Base-by-base conservation (phyloP, 805 yeast genomes). In the Saccharomycopsis vini region DNA sequence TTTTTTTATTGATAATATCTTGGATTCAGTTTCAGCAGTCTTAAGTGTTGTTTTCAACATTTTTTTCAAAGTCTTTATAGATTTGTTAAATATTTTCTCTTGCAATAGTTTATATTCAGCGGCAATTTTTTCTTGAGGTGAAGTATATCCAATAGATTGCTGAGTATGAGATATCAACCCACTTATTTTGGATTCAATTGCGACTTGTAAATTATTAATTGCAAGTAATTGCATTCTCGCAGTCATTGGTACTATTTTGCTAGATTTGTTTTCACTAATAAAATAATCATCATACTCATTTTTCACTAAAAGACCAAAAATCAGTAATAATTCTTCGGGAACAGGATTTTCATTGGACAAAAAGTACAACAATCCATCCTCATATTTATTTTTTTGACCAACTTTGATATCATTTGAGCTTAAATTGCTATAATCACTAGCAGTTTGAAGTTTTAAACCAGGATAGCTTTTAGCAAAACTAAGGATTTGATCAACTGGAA, bases 221-320 rank as follows among this genome's bases (percentile, higher is more conserved):
- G 88, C 89, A 41, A 79, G 79, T 10, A 82, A 59, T 42, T 67
- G 60, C 71, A 75, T 72, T 56, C 89, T 68, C 28, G 71, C 54
- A 0, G 77, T 72, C 15, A 71, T 54, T 2, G 44, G 53, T 68
- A 1, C 56, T 55, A 36, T 69, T 13, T 16, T 3, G 75, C 50
- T 42, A 22, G 16, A 13, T 12, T 69, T 65, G 1, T 62, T 66
- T 2, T 79, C 75, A n/a, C 28, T 30, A 1, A 72, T 50, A 1
- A 59, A 58, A 2, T 57, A 53, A 0, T 51, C 50, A 5, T 56
- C 52, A 4, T 74, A 60, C 28, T 61, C 64, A 15, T 64, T 56
- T 37, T 65, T 62, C 29, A 73, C 69, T 1, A 77, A 51, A 30
- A 41, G 13, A 7, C 32, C n/a, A 39, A 49, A 49, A 12, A 49